Conservation (phyloP, 345 rosid genomes). For the Geranium rotundifolium region DNA sequence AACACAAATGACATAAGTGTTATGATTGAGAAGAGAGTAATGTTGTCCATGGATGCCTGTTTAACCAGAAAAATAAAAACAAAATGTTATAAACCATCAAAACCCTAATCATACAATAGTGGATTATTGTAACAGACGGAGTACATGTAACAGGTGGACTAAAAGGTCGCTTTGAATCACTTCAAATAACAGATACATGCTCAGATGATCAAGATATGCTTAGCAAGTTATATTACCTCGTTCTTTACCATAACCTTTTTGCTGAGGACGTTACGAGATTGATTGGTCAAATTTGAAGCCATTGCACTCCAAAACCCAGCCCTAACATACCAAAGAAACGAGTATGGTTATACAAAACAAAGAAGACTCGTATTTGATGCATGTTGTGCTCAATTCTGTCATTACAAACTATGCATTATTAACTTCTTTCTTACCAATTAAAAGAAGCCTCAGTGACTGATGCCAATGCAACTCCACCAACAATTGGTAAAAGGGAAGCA, state of each 20-base stretch:
- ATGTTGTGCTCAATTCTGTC: not conserved
- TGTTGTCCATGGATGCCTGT: conserved; percentile 96
- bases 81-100: not conserved
- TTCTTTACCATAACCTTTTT: conserved; percentile 92
- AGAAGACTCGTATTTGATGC: not conserved
- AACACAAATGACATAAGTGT: conserved; percentile 84
- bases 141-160: not conserved
- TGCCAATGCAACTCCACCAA: conserved; percentile 95
- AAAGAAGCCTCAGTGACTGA: conserved; percentile 87
- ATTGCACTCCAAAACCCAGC: conserved; percentile 87
- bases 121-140: not conserved
- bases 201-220: not conserved
- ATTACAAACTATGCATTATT: not conserved
- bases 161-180: too few relatives aligned
- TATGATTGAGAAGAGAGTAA: conserved; percentile 94
- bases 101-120: not conserved
- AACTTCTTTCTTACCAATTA: conserved; percentile 52
- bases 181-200: not conserved
- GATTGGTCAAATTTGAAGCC: conserved; percentile 84
- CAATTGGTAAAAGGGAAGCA: conserved; percentile 76
- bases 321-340: conserved; percentile 24
- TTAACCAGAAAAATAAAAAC: conserved; percentile 3
- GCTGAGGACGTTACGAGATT: conserved; percentile 83
- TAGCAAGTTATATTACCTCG: conserved; percentile 47
- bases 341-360: conserved; percentile 3